These are phyloP conservation scores for Teunomyces funiuensis DNA, from an alignment of 805 yeast genomes.

Conservation along the genomic window DNA sequence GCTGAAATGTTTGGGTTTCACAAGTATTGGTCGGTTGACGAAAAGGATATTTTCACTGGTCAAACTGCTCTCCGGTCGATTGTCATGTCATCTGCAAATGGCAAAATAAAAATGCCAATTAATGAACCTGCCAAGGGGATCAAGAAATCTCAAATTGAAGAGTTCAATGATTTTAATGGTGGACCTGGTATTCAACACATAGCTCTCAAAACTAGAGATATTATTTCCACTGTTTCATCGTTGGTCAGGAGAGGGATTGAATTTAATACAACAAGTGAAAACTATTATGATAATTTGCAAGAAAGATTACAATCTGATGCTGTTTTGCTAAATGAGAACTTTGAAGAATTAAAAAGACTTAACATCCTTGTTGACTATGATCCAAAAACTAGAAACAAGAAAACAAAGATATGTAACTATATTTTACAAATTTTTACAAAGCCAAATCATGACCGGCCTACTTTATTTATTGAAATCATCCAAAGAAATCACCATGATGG, in stretches of 20 bases:
- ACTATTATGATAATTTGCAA: constrained; percentile 55
- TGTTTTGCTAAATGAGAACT: constrained; percentile 50
- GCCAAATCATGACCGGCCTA: constrained; percentile 76
- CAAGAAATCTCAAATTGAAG: constrained; percentile 76
- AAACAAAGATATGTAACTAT: constrained; percentile 51
- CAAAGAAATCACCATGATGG: constrained; percentile 81
- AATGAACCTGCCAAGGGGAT: constrained; percentile 78
- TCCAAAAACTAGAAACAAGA: constrained; percentile 36
- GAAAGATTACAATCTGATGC: constrained; percentile 45
- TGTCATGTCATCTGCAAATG: constrained; percentile 72
- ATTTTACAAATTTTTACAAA: constrained; percentile 77
- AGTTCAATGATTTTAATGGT: constrained; percentile 67
- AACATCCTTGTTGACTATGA: constrained; percentile 77
- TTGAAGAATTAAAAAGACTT: constrained; percentile 48
- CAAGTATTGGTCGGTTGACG: constrained; percentile 84
- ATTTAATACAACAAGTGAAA: constrained; percentile 59
- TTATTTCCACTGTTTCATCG: constrained; percentile 52
- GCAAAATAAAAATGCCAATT: constrained; percentile 72
- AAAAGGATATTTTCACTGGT: constrained; percentile 66
- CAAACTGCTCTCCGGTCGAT: constrained; percentile 68
- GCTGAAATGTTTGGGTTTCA: constrained; percentile 68
- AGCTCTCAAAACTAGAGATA: constrained; percentile 65
- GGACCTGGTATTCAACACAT: constrained; percentile 88
- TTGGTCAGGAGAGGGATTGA: constrained; percentile 65
- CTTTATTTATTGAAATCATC: constrained; percentile 77